These are phyloP conservation scores for Aspergillus sparsus DNA, from an alignment of 495 filamentous ascomycete species.

Conservation along the genomic window DNA sequence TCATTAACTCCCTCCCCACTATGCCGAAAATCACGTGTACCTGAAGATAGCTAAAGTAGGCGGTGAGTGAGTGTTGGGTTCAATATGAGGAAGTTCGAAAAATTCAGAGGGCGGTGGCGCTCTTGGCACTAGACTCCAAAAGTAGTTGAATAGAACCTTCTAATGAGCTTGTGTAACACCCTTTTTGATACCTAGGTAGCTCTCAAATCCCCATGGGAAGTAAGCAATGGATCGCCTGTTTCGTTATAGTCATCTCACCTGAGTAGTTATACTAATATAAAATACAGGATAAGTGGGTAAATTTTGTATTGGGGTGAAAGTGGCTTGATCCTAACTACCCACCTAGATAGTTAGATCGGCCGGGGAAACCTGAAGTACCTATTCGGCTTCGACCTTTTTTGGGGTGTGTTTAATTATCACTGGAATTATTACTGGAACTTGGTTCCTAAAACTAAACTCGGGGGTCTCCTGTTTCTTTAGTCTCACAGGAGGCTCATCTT, in stretches of 20 bases:
- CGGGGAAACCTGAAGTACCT: not conserved
- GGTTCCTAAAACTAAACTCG: not conserved
- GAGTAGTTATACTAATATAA: too few relatives aligned
- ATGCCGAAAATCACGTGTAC: not conserved
- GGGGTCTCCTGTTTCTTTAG: not conserved
- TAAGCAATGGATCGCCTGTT: not conserved
- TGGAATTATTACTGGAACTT: not conserved
- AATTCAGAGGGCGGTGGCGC: conserved; percentile 2
- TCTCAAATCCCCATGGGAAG: too few relatives aligned
- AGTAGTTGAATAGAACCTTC: not conserved
- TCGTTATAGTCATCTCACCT: too few relatives aligned
- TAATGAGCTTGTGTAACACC: not conserved
- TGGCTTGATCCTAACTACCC: too few relatives aligned
- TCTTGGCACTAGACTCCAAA: conserved; percentile 2
- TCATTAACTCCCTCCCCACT: too few relatives aligned
- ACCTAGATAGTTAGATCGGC: not conserved
- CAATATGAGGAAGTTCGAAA: not conserved
- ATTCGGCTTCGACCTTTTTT: not conserved
- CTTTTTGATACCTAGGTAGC: conserved; percentile 8
- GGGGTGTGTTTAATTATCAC: not conserved
- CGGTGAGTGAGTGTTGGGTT: not conserved
- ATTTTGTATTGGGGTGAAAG: too few relatives aligned
- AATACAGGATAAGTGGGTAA: too few relatives aligned
- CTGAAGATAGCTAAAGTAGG: not conserved
- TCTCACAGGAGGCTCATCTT: not conserved